Conservation (phyloP, 2,329 filamentous ascomycete species). For the Nothophaeocryptopus gaeumannii region DNA sequence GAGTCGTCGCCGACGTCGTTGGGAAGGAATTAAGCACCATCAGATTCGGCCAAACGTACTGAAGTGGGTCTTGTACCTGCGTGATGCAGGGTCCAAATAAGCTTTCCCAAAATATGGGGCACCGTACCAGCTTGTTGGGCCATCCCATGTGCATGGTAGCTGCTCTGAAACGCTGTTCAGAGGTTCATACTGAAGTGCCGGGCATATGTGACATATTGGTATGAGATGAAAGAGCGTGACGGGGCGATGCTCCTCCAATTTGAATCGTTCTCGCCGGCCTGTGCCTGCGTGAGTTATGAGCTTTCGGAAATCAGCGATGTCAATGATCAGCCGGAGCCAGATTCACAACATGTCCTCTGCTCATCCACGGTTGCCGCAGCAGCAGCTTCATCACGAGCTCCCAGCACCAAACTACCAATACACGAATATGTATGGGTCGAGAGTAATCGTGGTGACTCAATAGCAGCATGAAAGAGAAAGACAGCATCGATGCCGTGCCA, state of each 20-base stretch:
- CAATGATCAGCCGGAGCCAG: neutral
- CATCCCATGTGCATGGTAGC: neutral
- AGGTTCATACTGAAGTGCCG: neutral
- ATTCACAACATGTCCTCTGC: no score
- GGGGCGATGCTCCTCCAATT: neutral
- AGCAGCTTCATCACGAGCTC: neutral
- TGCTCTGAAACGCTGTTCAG: neutral
- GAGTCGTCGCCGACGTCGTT: neutral
- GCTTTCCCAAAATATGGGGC: neutral
- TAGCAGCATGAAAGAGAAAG: no score
- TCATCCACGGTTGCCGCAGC: neutral
- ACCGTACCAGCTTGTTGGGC: neutral
- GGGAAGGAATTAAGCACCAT: neutral
- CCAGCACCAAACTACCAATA: no score
- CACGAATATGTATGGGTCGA: no score
- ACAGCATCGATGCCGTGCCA: no score
- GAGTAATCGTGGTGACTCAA: no score
- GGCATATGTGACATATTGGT: neutral
- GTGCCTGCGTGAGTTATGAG: neutral
- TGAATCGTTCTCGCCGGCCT: conserved; percentile 1
- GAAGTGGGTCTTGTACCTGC: neutral
- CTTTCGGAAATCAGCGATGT: neutral
- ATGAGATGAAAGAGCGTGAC: neutral
- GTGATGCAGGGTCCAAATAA: neutral
- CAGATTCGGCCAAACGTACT: neutral